Evolutionary conservation across 169 alveolate species (phyloP), one percentile per base, ranked within the genome.

Genomic region (Haemoproteus tartakovskyi): DNA sequence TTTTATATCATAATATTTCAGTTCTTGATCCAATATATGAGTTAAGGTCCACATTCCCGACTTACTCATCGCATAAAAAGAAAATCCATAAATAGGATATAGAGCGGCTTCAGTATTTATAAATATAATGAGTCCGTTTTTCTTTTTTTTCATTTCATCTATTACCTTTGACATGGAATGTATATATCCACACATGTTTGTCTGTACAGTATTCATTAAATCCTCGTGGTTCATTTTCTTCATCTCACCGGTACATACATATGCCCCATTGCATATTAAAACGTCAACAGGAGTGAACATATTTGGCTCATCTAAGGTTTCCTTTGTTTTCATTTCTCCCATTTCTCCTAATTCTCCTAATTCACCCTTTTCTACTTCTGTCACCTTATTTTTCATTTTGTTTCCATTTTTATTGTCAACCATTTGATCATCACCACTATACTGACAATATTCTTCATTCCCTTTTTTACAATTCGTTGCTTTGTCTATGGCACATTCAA

Each of bases 201-300:
- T 51, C 26, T 64, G 50, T 16, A 64, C 40, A 26, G 81, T 64
- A 46, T 64, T 36, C 21, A 64, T 26, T 41, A 64, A 48, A 64
- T 64, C 81, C 41, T 52, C 19, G 60, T 51, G 18, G 36, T 64
- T 56, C 5, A 64, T 26, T 12, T 51, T 64, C 21, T 36, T 52
- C 50, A 51, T 50, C 52, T 64, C 81, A 14, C 40, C 64, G 3
- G 81, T 64, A 9, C 59, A 38, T 3, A 64, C 64, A 11, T 64
- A 64, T n/a, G 81, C 81, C 22, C 70, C 81, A 45, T 64, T 64
- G n/a, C 81, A 64, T 19, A 64, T 64, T 33, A 64, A 67, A 9
- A 64, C 81, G 24, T 64, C 81, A 3, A 64, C 47, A 51, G 36
- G 16, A 36, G 50, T 51, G 11, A 36, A n/a, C n/a, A n/a, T n/a